These are phyloP conservation scores for Mycena rebaudengoi DNA, from an alignment of 768 basidiomycete genomes.

Conservation along the genomic window DNA sequence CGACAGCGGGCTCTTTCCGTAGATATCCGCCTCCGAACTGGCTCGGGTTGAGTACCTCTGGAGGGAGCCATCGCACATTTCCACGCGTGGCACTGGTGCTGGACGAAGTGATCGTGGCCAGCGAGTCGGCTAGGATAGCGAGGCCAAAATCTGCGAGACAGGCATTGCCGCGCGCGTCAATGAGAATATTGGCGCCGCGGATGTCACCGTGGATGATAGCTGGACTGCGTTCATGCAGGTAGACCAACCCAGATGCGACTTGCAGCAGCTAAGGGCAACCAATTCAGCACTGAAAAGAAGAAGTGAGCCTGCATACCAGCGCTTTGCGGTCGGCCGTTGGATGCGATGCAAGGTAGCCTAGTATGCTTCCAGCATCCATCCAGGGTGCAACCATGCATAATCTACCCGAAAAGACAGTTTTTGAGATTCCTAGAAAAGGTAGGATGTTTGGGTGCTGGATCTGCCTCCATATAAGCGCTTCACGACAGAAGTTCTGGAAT, in stretches of 20 bases:
- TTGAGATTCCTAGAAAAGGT: neutral
- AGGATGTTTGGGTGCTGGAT: neutral
- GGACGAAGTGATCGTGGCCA: neutral
- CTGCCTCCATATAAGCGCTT: neutral
- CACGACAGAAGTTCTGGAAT: neutral
- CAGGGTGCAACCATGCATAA: neutral
- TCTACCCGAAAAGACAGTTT: neutral
- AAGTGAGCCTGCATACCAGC: neutral
- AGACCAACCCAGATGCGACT: neutral
- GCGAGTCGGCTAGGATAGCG: neutral
- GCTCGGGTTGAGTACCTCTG: neutral
- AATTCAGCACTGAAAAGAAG: no score
- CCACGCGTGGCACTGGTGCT: neutral
- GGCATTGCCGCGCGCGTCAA: neutral
- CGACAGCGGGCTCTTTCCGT: neutral
- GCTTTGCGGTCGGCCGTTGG: neutral
- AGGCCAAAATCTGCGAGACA: neutral
- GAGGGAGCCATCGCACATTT: neutral
- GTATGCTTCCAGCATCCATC: neutral
- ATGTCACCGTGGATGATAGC: neutral
- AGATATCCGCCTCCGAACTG: neutral
- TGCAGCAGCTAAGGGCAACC: neutral
- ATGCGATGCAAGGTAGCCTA: neutral
- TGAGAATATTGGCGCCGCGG: neutral
- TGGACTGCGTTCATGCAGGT: neutral